A percentile compares a stretch with the other conserved stretches of the same genome.
phyloP scores from a whole-genome alignment of 768 basidiomycete species.

The Lanmaoa rubissima region DNA sequence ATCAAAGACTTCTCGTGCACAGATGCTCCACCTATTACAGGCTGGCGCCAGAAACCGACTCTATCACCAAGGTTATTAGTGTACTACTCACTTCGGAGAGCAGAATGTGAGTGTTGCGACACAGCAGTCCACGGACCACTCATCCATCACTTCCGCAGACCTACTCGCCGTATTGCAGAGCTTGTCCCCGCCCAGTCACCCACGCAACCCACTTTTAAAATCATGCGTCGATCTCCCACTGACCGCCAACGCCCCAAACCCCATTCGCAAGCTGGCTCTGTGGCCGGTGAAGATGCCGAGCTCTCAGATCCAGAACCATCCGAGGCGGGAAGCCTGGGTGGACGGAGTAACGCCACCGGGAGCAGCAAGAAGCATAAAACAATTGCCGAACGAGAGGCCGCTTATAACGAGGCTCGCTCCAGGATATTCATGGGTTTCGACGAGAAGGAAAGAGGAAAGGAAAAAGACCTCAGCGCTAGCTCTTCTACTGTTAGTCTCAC shows the following conservation, averaged over 20 bases:
- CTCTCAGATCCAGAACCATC: constrained; percentile 78
- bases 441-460: constrained; percentile 64
- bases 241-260: constrained; percentile 56
- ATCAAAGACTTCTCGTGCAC: constrained; percentile 83
- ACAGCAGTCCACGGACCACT: neutral
- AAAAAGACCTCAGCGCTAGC: constrained; percentile 71
- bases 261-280: constrained; percentile 70
- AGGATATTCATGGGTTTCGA: constrained; percentile 85
- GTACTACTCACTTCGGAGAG: constrained; percentile 62
- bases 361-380: constrained; percentile 71
- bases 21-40: constrained; percentile 82
- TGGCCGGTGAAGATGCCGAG: constrained; percentile 73
- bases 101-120: constrained; percentile 59
- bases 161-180: constrained; percentile 65
- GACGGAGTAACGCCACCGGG: constrained; percentile 61
- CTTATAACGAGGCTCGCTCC: constrained; percentile 83
- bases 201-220: constrained; percentile 78
- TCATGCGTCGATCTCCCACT: constrained; percentile 69
- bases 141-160: constrained; percentile 43
- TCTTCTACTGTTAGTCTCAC: constrained; percentile 72
- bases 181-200: constrained; percentile 74
- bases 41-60: constrained; percentile 68
- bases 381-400: constrained; percentile 82
- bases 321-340: constrained; percentile 74
- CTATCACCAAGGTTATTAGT: constrained; percentile 57